Evolutionary conservation across 345 rosid genomes (phyloP).

Genomic region (Eucalyptus curtisii): DNA sequence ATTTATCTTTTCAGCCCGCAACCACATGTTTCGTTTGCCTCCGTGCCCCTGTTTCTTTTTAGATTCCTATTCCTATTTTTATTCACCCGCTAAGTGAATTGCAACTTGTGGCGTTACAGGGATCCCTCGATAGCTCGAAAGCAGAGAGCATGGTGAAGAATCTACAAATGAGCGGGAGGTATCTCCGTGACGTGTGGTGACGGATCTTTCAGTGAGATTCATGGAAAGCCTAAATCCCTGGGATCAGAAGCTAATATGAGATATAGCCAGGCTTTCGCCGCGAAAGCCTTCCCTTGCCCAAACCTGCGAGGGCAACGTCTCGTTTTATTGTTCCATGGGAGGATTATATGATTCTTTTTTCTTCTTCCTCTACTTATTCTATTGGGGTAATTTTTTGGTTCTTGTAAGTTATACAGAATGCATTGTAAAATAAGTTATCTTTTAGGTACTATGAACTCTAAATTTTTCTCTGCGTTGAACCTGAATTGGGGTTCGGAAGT

Average conservation of each 20-base stretch:
- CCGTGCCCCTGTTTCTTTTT: background rate
- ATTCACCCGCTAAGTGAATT: background rate
- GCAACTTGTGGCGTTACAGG: constrained; percentile 25
- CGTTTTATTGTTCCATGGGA: background rate
- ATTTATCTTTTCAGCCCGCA: background rate
- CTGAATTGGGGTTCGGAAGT: background rate
- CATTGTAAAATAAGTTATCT: background rate
- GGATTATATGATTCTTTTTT: background rate
- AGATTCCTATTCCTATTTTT: background rate
- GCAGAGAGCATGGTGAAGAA: constrained; percentile 90
- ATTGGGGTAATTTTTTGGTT: constrained; percentile 5
- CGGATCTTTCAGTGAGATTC: background rate
- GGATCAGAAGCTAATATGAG: background rate
- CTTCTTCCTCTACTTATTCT: constrained; percentile 7
- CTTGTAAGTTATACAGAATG: constrained; percentile 6
- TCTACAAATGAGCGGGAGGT: constrained; percentile 81
- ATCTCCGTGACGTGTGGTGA: constrained; percentile 95
- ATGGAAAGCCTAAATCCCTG: background rate
- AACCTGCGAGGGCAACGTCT: background rate
- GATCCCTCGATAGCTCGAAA: constrained; percentile 62
- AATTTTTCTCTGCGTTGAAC: background rate
- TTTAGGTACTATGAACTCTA: background rate
- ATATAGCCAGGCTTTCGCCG: background rate
- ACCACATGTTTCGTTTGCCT: background rate
- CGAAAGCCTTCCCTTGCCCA: background rate